These are phyloP conservation scores for Podospora australis DNA, from an alignment of 495 filamentous ascomycete species.

Conservation along the genomic window DNA sequence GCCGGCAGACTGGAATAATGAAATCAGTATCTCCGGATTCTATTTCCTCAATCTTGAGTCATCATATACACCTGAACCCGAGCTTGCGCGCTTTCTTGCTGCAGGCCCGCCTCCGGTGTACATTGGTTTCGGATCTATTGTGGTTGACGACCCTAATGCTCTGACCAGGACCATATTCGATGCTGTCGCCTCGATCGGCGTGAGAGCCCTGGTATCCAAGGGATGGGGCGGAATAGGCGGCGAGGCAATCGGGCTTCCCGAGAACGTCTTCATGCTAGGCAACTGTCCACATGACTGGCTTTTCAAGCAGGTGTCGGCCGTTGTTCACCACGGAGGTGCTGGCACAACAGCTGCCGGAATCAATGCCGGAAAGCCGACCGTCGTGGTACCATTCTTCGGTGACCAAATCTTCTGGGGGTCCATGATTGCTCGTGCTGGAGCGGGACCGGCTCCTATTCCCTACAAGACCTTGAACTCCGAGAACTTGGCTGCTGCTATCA, in stretches of 20 bases:
- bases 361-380: conserved; percentile 59
- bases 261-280: conserved; percentile 69
- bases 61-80: conserved; percentile 49
- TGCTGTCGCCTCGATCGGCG: conserved; percentile 56
- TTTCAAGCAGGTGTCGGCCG: conserved; percentile 65
- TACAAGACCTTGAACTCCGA: conserved; percentile 59
- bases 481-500: conserved; percentile 56
- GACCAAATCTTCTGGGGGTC: conserved; percentile 81
- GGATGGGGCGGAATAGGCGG: conserved; percentile 74
- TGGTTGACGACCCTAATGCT: conserved; percentile 64
- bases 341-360: conserved; percentile 76
- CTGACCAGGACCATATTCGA: conserved; percentile 65
- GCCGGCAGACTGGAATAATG: conserved; percentile 55
- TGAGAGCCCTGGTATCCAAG: conserved; percentile 70
- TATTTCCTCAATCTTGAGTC: conserved; percentile 59
- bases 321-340: conserved; percentile 78
- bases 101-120: conserved; percentile 65
- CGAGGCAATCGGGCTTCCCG: conserved; percentile 52
- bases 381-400: conserved; percentile 79
- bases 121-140: conserved; percentile 78
- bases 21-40: conserved; percentile 60
- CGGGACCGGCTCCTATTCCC: conserved; percentile 66
- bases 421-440: conserved; percentile 65
- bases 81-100: conserved; percentile 49
- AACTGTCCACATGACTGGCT: conserved; percentile 81